phyloP scores from a whole-genome alignment of 2,329 filamentous ascomycete genomes.

The Hypoxylon rubiginosum region DNA sequence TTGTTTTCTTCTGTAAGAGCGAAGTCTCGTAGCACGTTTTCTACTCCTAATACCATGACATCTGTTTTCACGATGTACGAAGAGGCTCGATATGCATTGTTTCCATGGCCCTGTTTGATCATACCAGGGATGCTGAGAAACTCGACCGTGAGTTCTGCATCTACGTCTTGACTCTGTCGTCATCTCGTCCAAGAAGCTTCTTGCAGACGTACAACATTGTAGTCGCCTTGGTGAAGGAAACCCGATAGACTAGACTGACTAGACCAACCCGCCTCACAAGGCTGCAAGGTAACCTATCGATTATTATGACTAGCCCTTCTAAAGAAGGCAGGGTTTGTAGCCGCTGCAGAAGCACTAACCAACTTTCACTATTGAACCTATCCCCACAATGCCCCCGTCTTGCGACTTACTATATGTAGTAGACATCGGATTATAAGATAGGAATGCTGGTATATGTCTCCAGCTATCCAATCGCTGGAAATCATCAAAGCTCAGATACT shows the following conservation, averaged over 20 bases:
- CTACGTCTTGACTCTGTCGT: background rate
- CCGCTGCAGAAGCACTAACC: background rate
- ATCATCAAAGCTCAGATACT: slow-evolving; percentile 32
- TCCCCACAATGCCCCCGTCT: too few species aligned
- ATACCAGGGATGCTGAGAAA: background rate
- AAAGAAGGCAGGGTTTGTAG: background rate
- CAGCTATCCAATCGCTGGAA: background rate
- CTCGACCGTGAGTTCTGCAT: background rate
- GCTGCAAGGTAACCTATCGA: background rate
- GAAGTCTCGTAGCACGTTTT: too few species aligned
- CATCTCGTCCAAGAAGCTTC: too few species aligned
- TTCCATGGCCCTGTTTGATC: too few species aligned
- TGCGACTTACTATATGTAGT: too few species aligned
- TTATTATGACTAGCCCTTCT: background rate
- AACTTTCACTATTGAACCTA: background rate
- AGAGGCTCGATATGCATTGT: too few species aligned
- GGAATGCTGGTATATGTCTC: background rate
- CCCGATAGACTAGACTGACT: too few species aligned
- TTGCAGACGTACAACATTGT: too few species aligned
- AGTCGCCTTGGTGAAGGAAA: too few species aligned
- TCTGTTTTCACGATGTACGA: background rate
- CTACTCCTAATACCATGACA: background rate
- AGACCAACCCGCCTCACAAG: too few species aligned
- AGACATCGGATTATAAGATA: too few species aligned
- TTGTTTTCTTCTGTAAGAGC: too few species aligned